Conservation (phyloP, 257 asterid genomes). For the Lycium barbarum region DNA sequence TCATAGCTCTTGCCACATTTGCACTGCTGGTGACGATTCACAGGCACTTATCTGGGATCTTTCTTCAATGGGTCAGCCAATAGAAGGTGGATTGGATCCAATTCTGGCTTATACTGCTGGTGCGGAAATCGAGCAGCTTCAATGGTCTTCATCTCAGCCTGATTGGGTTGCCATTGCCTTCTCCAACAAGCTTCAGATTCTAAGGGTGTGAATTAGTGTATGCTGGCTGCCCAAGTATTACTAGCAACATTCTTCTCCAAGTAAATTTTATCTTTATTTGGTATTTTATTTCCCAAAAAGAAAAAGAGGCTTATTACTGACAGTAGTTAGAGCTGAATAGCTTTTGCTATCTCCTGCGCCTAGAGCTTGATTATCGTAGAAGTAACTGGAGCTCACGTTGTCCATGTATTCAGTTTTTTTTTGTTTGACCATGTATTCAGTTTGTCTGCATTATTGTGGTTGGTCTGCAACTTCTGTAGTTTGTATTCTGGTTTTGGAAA, state of each 20-base stretch:
- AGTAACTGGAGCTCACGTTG: not conserved
- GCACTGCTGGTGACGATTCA: conserved; percentile 97
- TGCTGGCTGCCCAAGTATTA: not conserved
- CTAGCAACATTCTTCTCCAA: not conserved
- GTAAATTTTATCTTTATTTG: not conserved
- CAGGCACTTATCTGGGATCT: conserved; percentile 99
- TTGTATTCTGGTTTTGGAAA: conserved; percentile 19
- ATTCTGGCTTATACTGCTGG: conserved; percentile 95
- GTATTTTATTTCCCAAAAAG: not conserved
- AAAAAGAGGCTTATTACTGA: conserved; percentile 2
- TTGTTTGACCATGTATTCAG: too few species aligned
- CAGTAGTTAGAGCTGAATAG: conserved; percentile 25
- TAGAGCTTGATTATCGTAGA: not conserved
- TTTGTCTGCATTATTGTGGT: conserved; percentile 2
- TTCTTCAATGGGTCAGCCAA: conserved; percentile 91
- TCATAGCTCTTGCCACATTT: conserved; percentile 96
- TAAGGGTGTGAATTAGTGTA: conserved; percentile 70
- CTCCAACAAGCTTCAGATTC: conserved; percentile 95
- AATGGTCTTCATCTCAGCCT: conserved; percentile 97
- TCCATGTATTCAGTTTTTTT: not conserved
- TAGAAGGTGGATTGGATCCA: conserved; percentile 95
- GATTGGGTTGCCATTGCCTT: conserved; percentile 99
- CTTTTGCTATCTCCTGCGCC: conserved; percentile 1
- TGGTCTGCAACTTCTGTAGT: conserved; percentile 15
- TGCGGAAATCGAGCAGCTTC: conserved; percentile 96